Evolutionary conservation across 2,329 filamentous ascomycete genomes (phyloP).

Genomic region (Ceratocystis albifundus): DNA sequence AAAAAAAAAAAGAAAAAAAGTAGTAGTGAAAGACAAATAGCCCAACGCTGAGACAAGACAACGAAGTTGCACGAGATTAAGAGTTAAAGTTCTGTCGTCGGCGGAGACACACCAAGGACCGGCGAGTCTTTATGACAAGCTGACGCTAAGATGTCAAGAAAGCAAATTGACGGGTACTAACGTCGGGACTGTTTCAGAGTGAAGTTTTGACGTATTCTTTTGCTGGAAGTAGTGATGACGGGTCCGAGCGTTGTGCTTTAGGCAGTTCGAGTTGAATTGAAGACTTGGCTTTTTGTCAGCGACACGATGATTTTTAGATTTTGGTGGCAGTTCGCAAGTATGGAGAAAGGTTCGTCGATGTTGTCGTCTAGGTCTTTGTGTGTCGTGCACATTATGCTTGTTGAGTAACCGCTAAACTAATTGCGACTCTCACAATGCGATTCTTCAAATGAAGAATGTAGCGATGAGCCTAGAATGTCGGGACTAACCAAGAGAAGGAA

Average conservation of each 20-base stretch:
- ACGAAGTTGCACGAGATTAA: neutral
- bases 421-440: neutral
- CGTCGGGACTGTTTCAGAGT: neutral
- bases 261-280: neutral
- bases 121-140: neutral
- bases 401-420: neutral
- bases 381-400: neutral
- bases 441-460: neutral
- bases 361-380: neutral
- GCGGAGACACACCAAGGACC: neutral
- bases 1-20: neutral
- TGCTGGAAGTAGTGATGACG: neutral
- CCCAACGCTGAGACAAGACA: slow-evolving; percentile 2
- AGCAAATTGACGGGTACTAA: slow-evolving; percentile 6
- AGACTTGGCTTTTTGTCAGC: neutral
- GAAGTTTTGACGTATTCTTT: neutral
- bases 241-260: slow-evolving; percentile 5
- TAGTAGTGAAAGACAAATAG: neutral
- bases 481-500: neutral
- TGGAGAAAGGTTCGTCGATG: neutral
- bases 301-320: neutral
- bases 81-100: neutral
- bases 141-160: slow-evolving; percentile 8
- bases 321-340: neutral
- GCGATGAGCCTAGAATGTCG: neutral